These are phyloP conservation scores for Fusarium praegraminearum DNA, from an alignment of 2,329 filamentous ascomycete species.

Conservation along the genomic window DNA sequence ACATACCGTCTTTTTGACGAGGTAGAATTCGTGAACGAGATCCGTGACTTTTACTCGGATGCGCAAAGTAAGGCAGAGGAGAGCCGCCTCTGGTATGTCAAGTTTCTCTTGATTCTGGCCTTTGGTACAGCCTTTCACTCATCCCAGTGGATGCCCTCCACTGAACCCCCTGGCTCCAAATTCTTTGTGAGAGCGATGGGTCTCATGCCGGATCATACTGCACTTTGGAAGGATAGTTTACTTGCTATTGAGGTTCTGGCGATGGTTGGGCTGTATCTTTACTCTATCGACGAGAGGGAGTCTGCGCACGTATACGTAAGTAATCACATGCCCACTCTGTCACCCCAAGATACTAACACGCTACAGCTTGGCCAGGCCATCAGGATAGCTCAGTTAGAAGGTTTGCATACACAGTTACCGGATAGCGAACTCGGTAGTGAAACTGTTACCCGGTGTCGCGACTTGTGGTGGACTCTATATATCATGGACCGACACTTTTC, in stretches of 20 bases:
- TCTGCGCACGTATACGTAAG: constrained; percentile 49
- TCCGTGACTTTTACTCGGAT: constrained; percentile 45
- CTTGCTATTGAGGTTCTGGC: constrained; percentile 55
- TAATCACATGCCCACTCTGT: rapidly evolving
- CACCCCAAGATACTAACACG: background rate
- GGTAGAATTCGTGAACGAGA: constrained; percentile 45
- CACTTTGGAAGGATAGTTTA: constrained; percentile 54
- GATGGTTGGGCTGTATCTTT: constrained; percentile 54
- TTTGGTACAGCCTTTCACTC: constrained; percentile 48
- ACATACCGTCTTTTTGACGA: constrained; percentile 54
- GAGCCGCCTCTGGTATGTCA: constrained; percentile 60
- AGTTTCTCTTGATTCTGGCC: constrained; percentile 63
- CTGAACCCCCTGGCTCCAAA: constrained; percentile 48
- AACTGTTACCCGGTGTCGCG: constrained; percentile 51
- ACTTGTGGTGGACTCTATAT: constrained; percentile 58
- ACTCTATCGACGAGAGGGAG: constrained; percentile 54
- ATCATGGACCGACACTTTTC: constrained; percentile 57
- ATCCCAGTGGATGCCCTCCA: constrained; percentile 45
- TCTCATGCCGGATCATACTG: constrained; percentile 52
- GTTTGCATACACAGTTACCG: constrained; percentile 56
- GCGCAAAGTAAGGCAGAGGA: constrained; percentile 36
- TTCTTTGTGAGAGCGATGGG: constrained; percentile 53
- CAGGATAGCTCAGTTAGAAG: constrained; percentile 57
- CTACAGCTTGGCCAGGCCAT: constrained; percentile 55
- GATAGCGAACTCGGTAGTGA: constrained; percentile 51